Evolutionary conservation across 2,329 filamentous ascomycete genomes (phyloP), one percentile per base, ranked within the genome.

Genomic region (Microdochium nivale): DNA sequence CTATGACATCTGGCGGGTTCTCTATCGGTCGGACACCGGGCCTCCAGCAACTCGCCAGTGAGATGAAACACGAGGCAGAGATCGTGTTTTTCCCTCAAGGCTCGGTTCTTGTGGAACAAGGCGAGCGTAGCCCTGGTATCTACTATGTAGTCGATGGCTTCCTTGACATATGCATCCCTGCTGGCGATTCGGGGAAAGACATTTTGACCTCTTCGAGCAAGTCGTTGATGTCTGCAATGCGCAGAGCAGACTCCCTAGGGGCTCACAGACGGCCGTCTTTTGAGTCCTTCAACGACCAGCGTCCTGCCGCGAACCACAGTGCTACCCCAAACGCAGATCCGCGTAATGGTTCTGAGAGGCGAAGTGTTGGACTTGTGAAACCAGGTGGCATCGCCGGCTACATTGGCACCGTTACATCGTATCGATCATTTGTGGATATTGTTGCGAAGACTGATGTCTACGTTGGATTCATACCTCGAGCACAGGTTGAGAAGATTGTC

Each of bases 101-200:
- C 2, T 92, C 94, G 1, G 87, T 99, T 1, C 77, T 99, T 16
- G 91, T 99, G 0, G 94, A 99, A 63, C 91, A 97, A 70, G 92
- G 94, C 10, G 94, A 99, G 66, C 81, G 94, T n/a, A 96, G 95
- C 59, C 94, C 94, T 0, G 94, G 94, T 0, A 68, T 99, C 1
- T 99, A 99, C 70, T 99, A 99, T 68, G 92, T 99, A 2, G 87
- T 99, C 49, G 94, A 99, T 65, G 94, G 94, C 0, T 99, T 99
- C 61, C 73, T 99, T 33, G 94, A 99, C 62, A 91, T 97, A 44
- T 90, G 90, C 55, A 86, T 95, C n/a, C 84, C 88, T 1, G 74
- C 81, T 0, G 81, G 85, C 40, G 83, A 87, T n/a, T 59, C 67
- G 0, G 63, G 68, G 0, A 63, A 64, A 13, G 70, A 72, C 54